phyloP scores from a whole-genome alignment of 805 yeast genomes.

The Jamesozyma rosinii region DNA sequence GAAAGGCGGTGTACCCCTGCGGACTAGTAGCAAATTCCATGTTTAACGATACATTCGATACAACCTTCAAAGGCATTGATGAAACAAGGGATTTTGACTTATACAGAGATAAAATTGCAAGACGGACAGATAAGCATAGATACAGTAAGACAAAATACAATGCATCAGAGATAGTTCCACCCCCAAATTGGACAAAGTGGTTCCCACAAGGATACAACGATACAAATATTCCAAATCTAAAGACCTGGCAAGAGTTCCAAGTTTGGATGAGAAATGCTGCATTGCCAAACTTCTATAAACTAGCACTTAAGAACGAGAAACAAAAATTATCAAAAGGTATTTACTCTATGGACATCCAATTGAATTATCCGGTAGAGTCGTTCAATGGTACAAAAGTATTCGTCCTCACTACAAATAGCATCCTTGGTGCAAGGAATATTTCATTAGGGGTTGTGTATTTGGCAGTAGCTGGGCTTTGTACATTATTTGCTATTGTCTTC shows the following conservation, averaged over 20 bases:
- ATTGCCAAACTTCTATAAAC: constrained; percentile 75
- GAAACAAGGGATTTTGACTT: constrained; percentile 31
- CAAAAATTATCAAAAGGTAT: constrained; percentile 51
- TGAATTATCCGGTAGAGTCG: constrained; percentile 71
- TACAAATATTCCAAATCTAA: constrained; percentile 58
- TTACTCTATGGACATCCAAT: constrained; percentile 55
- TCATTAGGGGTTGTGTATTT: constrained; percentile 78
- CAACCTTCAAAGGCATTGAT: constrained; percentile 35
- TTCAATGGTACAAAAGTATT: constrained; percentile 84
- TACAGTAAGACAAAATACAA: constrained; percentile 55
- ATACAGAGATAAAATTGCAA: constrained; percentile 50
- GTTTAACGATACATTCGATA: constrained; percentile 64
- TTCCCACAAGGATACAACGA: constrained; percentile 68
- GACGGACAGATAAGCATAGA: constrained; percentile 57
- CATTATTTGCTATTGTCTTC: constrained; percentile 64
- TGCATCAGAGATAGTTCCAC: constrained; percentile 59
- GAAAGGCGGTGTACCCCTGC: constrained; percentile 56
- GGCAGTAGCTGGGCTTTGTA: constrained; percentile 71
- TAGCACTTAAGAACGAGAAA: constrained; percentile 64
- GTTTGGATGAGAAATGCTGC: constrained; percentile 94
- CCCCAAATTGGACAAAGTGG: constrained; percentile 68
- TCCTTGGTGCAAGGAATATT: constrained; percentile 80
- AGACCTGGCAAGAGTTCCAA: constrained; percentile 60
- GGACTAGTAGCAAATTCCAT: constrained; percentile 74
- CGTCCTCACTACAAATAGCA: constrained; percentile 70